Base-by-base conservation (phyloP, 768 basidiomycete species). In the Mycena chlorophos region DNA sequence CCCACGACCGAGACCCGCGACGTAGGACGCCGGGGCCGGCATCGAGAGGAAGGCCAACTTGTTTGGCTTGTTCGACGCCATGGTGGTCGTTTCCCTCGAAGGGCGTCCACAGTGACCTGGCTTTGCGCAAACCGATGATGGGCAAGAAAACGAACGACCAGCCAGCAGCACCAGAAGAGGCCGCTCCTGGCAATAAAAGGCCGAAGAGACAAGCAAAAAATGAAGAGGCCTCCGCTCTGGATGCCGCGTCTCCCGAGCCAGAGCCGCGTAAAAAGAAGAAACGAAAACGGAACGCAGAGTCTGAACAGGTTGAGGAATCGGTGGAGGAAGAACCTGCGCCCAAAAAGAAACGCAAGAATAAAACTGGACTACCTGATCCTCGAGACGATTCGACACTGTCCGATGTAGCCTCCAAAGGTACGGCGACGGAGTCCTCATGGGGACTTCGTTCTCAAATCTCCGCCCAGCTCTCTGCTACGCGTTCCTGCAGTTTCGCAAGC, bases 1-100 rank as follows among this genome's bases (percentile, higher is more conserved):
- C 89, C 94, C 96, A 78, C 95, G 86, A 73, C 96, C 95, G 28
- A 98, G 87, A 88, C 97, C 97, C 63, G 96, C 97, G 31, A 98
- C 97, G 71, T 98, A 98, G 1, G 93, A 95, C 0, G 96, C 91
- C 37, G 95, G 95, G 26, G 95, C 95, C 2, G 91, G 88, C 89
- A 92, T 92, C 2, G 89, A 90, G 66, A 94, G 66, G 67, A 94
- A 94, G 0, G 91, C 91, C 66, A 94, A 75, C 72, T 92, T 92
- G 69, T 91, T 91, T 14, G 84, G 74, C 66, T 87, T 88, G 47
- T 71, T 75, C 27, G 73, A 69, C 54, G 75, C 70, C 73, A 75
- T 77, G 13, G 40, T 66, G 29, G 69, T 71, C 26, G 73, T 10
- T 10, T 37, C n/a, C n/a, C n/a, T n/a, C n/a, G n/a, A n/a, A n/a